These are phyloP conservation scores for Speleostelium caveatum DNA, from an alignment of 78 protist species.

Conservation along the genomic window DNA sequence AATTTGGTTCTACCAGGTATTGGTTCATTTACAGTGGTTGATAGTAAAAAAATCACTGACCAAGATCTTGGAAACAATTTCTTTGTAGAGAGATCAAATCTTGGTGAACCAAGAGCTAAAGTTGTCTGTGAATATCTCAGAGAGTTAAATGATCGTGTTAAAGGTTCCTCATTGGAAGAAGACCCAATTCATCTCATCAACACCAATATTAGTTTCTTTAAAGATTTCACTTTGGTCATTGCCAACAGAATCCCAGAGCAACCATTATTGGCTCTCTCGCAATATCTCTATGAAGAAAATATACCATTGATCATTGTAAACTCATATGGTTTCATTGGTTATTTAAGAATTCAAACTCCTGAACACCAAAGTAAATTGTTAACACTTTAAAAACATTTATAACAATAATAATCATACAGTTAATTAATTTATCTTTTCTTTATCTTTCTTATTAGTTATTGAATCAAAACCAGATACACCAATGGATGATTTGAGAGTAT, in stretches of 20 bases:
- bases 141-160: conserved; percentile 89
- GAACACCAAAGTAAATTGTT: conserved; percentile 84
- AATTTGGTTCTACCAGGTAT: conserved; percentile 95
- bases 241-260: conserved; percentile 79
- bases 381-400: too few relatives aligned
- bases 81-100: conserved; percentile 55
- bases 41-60: conserved; percentile 73
- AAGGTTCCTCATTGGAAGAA: conserved; percentile 50
- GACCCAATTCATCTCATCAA: conserved; percentile 74
- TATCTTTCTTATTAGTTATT: conserved; percentile 42
- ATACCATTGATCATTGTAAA: conserved; percentile 80
- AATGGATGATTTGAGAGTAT: conserved; percentile 82
- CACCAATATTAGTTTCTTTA: conserved; percentile 53
- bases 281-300: neutral
- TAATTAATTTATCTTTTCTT: neutral
- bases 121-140: conserved; percentile 78
- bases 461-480: conserved; percentile 88
- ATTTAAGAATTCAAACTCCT: conserved; percentile 75
- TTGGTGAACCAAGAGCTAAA: conserved; percentile 88
- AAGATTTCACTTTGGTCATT: conserved; percentile 80
- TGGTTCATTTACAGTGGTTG: conserved; percentile 89
- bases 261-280: conserved; percentile 53
- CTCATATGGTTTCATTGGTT: conserved; percentile 90
- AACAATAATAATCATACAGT: too few relatives aligned
- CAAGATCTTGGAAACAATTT: conserved; percentile 90